Conservation (phyloP, 1,284 basidiomycete genomes). For the Melanopsichium pennsylvanicum region DNA sequence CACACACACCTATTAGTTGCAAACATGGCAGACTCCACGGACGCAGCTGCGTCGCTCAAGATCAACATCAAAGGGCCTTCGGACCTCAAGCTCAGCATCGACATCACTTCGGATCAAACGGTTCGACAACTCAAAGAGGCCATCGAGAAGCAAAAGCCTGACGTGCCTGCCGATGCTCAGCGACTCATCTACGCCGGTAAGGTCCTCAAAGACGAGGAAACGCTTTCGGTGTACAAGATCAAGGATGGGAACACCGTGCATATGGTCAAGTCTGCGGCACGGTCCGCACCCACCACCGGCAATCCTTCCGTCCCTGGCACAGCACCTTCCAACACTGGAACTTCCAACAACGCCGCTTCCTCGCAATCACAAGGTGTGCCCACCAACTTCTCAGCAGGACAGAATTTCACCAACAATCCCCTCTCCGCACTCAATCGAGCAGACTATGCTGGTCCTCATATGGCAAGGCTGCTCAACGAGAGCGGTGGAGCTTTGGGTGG, state of each 20-base stretch:
- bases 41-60: conserved; percentile 43
- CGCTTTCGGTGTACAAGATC: conserved; percentile 58
- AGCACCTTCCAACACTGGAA: conserved; percentile 14
- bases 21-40: conserved; percentile 31
- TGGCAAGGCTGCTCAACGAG: conserved; percentile 59
- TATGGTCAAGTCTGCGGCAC: conserved; percentile 59
- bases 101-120: conserved; percentile 49
- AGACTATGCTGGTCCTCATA: conserved; percentile 62
- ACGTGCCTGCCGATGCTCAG: conserved; percentile 61
- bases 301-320: conserved; percentile 42
- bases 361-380: conserved; percentile 58
- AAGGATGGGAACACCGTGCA: conserved; percentile 61
- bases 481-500: conserved; percentile 55
- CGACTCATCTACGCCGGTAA: conserved; percentile 64
- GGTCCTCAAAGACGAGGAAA: conserved; percentile 62
- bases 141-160: conserved; percentile 53
- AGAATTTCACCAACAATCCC: conserved; percentile 63
- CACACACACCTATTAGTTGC: too few relatives aligned
- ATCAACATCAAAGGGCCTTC: conserved; percentile 64
- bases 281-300: conserved; percentile 50
- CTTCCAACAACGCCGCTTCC: conserved; percentile 30
- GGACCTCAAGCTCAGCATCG: conserved; percentile 56
- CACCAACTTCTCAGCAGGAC: conserved; percentile 60
- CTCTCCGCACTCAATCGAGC: conserved; percentile 61
- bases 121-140: conserved; percentile 60